Evolutionary conservation across 2,329 filamentous ascomycete species (phyloP), one percentile per base, ranked within the genome.

Genomic region (Cladosporium velox): DNA sequence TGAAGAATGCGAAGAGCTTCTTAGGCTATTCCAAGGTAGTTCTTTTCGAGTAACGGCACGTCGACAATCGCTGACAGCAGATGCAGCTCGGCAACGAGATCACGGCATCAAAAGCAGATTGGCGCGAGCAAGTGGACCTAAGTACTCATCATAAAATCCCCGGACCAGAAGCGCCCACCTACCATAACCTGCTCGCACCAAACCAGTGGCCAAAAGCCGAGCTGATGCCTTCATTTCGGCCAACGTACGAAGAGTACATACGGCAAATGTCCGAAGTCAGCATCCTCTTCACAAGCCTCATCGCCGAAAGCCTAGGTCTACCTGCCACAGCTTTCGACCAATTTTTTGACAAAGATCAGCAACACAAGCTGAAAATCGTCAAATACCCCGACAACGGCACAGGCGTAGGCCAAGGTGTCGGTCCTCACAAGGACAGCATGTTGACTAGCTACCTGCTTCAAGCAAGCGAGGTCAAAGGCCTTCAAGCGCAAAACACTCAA

Each of bases 361-460:
- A 95, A 80, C 91, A 96, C 81, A 96, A 96, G 82, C 84, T 96
- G 73, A 96, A 96, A 63, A 89, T 96, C 67, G 89, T 96, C 67
- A 92, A 91, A 80, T 96, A 95, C 75, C 92, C 92, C 0, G 92
- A 95, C 75, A 74, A 62, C 66, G 80, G 81, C 64, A 87, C 89
- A 71, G 87, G 80, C 41, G 79, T 77, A 81, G 71, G 90, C 1
- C 85, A 87, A 71, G 85, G 85, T 32, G 85, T 93, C 0, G 91
- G 91, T 0, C 91, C 91, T 38, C 91, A 94, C 81, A 94, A 94
- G 78, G 91, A 94, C 77, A 90, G 87, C 72, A 94, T 95, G 91
- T 83, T 95, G 68, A 90, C 89, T 10, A 90, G 86, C 69, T 96
- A 94, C 77, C 83, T 96, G 51, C 83, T 96, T 57, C 92, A 96